A percentile compares a stretch with the other conserved stretches of the same genome.
Conservation (phyloP, 1,139 yeast species). For the Sugiyamaella xylanicola region DNA sequence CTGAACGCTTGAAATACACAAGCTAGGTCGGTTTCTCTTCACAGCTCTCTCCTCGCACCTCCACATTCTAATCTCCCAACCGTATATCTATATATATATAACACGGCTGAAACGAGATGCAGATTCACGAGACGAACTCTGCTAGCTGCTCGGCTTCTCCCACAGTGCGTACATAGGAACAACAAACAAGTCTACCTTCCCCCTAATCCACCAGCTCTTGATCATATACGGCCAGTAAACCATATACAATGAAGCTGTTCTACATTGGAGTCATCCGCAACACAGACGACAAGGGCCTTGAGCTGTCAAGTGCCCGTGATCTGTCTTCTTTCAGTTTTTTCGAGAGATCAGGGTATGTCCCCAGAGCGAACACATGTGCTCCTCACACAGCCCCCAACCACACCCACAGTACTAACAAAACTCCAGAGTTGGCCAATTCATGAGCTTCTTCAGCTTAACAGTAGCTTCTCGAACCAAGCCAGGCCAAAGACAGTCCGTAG, state of each 20-base stretch:
- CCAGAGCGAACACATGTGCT: no score
- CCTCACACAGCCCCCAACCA: no score
- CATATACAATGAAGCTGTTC: conserved; percentile 72
- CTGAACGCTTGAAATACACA: no score
- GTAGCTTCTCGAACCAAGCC: conserved; percentile 84
- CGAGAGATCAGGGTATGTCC: conserved; percentile 51
- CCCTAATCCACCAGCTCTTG: background rate
- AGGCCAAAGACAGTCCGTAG: conserved; percentile 93
- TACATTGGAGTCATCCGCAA: conserved; percentile 85
- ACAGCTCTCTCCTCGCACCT: no score
- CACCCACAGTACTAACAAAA: background rate
- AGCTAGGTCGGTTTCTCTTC: no score
- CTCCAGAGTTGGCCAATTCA: conserved; percentile 62
- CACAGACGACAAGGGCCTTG: conserved; percentile 60
- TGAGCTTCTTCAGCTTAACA: conserved; percentile 92
- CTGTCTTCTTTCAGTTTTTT: conserved; percentile 85
- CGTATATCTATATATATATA: no score
- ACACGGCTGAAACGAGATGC: background rate
- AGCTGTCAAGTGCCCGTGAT: conserved; percentile 79
- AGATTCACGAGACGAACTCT: background rate
- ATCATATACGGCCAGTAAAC: background rate
- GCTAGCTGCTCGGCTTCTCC: no score
- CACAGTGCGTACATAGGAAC: no score
- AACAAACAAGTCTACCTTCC: background rate
- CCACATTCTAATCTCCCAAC: background rate